phyloP scores from a whole-genome alignment of 371 early-diverging fungal genomes.

The Chytridiales sp. region DNA sequence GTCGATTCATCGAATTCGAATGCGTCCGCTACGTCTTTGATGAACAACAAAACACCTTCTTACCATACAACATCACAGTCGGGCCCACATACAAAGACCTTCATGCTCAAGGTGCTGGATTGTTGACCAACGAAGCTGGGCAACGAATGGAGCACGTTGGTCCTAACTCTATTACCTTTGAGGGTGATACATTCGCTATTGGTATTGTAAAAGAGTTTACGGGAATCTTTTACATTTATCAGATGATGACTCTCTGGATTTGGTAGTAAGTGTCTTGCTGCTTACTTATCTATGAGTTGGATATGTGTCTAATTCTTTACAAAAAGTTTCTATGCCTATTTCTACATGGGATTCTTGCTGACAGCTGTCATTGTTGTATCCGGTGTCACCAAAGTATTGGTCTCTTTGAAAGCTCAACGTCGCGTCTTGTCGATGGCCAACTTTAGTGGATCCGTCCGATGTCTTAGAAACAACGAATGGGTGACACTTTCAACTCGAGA shows the following conservation, averaged over 20 bases:
- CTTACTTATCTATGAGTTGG: too few species aligned
- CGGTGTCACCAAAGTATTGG: slow-evolving; percentile 66
- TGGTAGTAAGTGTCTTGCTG: slow-evolving; percentile 49
- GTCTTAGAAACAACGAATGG: slow-evolving; percentile 63
- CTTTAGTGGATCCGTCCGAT: slow-evolving; percentile 32
- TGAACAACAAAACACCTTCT: slow-evolving; percentile 42
- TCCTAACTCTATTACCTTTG: slow-evolving; percentile 71
- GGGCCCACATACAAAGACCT: slow-evolving; percentile 57
- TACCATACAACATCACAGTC: slow-evolving; percentile 57
- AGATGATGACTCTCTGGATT: slow-evolving; percentile 70
- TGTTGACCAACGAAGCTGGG: slow-evolving; percentile 58
- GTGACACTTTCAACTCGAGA: slow-evolving; percentile 49
- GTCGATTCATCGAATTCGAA: slow-evolving; percentile 69
- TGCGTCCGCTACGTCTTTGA: slow-evolving; percentile 71
- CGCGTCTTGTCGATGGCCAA: slow-evolving; percentile 53
- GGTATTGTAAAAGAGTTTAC: slow-evolving; percentile 67
- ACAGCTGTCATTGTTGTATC: slow-evolving; percentile 68
- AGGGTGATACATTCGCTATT: slow-evolving; percentile 40
- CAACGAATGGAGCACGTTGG: slow-evolving; percentile 64
- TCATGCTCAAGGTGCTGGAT: slow-evolving; percentile 49
- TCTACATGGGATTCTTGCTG: slow-evolving; percentile 71
- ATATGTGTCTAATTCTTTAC: not conserved
- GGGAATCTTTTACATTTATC: slow-evolving; percentile 77
- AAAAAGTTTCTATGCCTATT: slow-evolving; percentile 63
- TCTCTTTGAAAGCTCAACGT: slow-evolving; percentile 62